These are phyloP conservation scores for Mycosarcoma mackinlayi DNA, from an alignment of 1,284 basidiomycete genomes.

Conservation along the genomic window DNA sequence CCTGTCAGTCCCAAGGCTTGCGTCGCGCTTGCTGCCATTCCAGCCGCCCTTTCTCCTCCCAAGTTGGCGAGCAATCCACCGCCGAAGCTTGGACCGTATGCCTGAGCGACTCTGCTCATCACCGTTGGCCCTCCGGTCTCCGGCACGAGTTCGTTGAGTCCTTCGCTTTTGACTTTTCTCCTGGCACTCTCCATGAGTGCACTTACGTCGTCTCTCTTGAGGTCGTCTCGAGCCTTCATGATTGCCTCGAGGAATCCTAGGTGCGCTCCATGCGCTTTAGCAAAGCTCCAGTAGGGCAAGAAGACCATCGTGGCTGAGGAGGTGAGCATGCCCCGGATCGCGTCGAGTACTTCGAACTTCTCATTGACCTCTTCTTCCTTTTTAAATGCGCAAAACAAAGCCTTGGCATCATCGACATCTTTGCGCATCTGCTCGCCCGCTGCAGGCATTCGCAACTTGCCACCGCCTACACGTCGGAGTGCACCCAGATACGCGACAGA, in stretches of 20 bases:
- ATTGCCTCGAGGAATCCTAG: constrained; percentile 88
- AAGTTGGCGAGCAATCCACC: constrained; percentile 41
- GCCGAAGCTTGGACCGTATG: constrained; percentile 38
- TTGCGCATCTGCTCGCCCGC: constrained; percentile 83
- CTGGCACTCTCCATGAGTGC: constrained; percentile 95
- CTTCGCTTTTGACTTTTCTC: constrained; percentile 78
- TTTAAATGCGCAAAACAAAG: constrained; percentile 85
- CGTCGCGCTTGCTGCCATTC: constrained; percentile 37
- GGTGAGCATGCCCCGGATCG: constrained; percentile 79
- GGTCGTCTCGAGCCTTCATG: constrained; percentile 88
- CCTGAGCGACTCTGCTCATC: constrained; percentile 59
- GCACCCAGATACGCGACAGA: constrained; percentile 90
- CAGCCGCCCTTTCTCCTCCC: constrained; percentile 31
- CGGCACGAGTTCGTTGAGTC: constrained; percentile 58
- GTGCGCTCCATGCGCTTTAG: constrained; percentile 93
- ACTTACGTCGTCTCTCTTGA: constrained; percentile 85
- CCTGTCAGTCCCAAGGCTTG: constrained; percentile 34
- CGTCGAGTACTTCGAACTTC: constrained; percentile 87
- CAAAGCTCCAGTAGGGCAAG: constrained; percentile 90
- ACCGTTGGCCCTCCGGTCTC: constrained; percentile 57
- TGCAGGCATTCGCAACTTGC: constrained; percentile 87
- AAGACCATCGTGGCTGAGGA: constrained; percentile 93
- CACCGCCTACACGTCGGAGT: constrained; percentile 76
- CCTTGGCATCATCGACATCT: constrained; percentile 82
- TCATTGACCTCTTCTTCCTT: constrained; percentile 81